Base-by-base conservation (phyloP, 2,329 filamentous ascomycete genomes). In the Pyrenochaeta sp. region DNA sequence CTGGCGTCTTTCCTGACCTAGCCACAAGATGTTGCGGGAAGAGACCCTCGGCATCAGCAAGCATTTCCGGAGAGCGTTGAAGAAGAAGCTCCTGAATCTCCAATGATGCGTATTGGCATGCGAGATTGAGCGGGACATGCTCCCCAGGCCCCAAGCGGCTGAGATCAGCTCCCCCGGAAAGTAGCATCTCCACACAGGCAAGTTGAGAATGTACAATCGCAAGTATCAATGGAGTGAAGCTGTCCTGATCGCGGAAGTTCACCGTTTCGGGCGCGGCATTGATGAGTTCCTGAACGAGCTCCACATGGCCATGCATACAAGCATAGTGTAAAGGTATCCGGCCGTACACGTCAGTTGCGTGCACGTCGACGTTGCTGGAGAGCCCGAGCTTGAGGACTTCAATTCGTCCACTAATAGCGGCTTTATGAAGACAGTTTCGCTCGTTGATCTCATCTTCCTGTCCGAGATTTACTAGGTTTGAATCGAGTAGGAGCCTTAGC, bases 401-500 rank as follows among this genome's bases (percentile, higher is more conserved):
- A 9, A 86, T 80, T 70, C 93, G 93, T 22, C 93, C 93, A 60
- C 96, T 96, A 51, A 98, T 97, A 0, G 93, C 90, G n/a, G 95
- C 92, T 79, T 98, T 95, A 70, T 99, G 95, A 46, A 99, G 83
- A 72, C 93, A 97, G 71, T 97, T 99, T 40, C 95, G 87, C 80
- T 97, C 94, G 71, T 98, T 99, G 77, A 99, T 98, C 71, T 97
- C 93, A 74, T 99, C 95, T 69, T 96, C 92, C 0, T 93, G 95
- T 71, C 92, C 89, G n/a, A 97, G 85, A 75, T 98, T 90, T 34
- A 99, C 91, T 25, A 95, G 81, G 0, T 88, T 87, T 2, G 93
- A 97, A 48, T 91, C 88, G 27, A 97, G 82, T 27, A 99, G 85
- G 5, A 92, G 82, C 57, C 88, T 86, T 22, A 98, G 82, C 8